Evolutionary conservation across 164 flowering plant species (phyloP), one percentile per base, ranked within the genome.

Genomic region (Nymphaea colorata): DNA sequence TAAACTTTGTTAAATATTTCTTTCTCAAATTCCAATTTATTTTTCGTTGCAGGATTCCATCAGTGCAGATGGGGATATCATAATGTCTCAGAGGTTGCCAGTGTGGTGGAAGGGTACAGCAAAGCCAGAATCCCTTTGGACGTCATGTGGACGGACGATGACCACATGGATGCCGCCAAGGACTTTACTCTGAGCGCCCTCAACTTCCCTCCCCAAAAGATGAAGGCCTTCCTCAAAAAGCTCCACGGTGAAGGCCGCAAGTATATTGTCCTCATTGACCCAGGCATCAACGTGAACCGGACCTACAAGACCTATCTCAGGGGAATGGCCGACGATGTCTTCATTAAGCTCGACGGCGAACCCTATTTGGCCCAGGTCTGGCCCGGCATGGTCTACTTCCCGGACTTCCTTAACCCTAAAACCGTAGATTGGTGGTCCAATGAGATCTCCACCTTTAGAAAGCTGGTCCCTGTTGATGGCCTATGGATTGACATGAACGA

Each of bases 401-500:
- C 98, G n/a, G 98, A 94, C 68, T 94, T 80, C 78, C 90, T 91
- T 10, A 87, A 89, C 74, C 97, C 97, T 5, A 81, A 77, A 64
- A 88, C 93, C 4, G 91, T 83, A 14, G 53, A 76, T 3, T 94
- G 93, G 91, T 91, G 98, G 99, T 79, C 71, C 4, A 92, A 87
- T 75, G 99, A 94, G 69, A 71, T 94, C 66, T 71, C 75, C 1
- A 77, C 95, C 5, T 94, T 94, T 72, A 96, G 81, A 67, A 77
- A 87, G 55, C 89, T 90, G 72, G 88, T 91, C 12, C 96, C 99
- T 12, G 86, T 94, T 36, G 92, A 94, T 77, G 99, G 99, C 66
- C 78, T 91, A 6, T 91, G 98, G 99, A 90, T 94, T 53, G 99
- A 94, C 78, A 94, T 91, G 98, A 94, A 94, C 36, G 98, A 94